Percentiles rank a stretch among this genome's conserved stretches.
These are phyloP conservation scores for Ceratobasidium sp. DNA, from an alignment of 1,284 basidiomycete genomes.

Conservation along the genomic window DNA sequence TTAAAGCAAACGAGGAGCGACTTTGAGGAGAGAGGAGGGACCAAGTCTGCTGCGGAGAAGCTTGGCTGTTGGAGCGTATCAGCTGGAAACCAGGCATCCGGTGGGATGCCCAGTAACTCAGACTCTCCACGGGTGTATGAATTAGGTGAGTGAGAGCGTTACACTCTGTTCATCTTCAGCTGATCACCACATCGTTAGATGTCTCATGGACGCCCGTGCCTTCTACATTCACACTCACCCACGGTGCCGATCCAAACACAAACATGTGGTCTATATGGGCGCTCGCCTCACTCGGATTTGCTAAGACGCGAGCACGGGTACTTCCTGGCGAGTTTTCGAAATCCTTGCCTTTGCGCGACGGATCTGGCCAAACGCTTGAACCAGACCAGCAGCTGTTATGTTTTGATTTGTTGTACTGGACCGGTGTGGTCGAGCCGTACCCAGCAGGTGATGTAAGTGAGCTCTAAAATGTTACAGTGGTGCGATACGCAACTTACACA, in stretches of 20 bases:
- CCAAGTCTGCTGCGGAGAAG: not conserved
- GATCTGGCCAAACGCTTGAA: constrained; percentile 46
- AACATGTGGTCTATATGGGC: constrained; percentile 19
- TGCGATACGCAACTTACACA: not conserved
- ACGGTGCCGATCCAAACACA: not conserved
- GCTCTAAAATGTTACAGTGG: not conserved
- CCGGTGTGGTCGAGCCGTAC: constrained; percentile 49
- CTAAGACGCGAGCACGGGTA: not conserved
- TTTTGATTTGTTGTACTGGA: constrained; percentile 61
- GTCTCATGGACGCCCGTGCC: constrained; percentile 21
- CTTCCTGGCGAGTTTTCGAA: not conserved
- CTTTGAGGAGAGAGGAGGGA: not conserved
- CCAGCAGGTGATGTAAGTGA: constrained; percentile 26
- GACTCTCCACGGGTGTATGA: not conserved
- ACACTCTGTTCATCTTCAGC: not conserved
- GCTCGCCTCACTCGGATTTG: constrained; percentile 3
- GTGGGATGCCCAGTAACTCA: not conserved
- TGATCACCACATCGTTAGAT: not conserved
- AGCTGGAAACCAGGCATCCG: constrained; percentile 4
- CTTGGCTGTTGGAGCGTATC: constrained; percentile 19
- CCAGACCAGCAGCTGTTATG: constrained; percentile 62
- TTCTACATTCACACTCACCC: constrained; percentile 12
- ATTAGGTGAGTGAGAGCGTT: not conserved
- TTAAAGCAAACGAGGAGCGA: constrained; percentile 6
- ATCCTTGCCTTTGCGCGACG: not conserved